Conservation (phyloP, 257 asterid genomes). For the Solanum stenotomum region DNA sequence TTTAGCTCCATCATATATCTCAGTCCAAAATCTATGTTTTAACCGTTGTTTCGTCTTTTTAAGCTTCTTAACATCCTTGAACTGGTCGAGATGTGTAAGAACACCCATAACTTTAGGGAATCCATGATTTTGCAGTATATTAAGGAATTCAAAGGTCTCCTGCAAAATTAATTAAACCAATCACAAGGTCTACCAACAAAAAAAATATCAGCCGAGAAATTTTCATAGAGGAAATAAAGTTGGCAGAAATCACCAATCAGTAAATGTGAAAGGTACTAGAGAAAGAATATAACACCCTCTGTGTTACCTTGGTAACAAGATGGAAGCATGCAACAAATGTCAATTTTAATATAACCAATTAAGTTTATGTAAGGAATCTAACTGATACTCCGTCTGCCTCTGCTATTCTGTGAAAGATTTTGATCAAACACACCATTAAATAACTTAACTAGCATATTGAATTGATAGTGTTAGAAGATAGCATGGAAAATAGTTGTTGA, state of each 20-base stretch:
- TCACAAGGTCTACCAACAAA: background rate
- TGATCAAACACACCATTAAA: background rate
- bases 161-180: conserved; percentile 15
- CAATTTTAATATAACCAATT: background rate
- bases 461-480: background rate
- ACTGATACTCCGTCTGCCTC: background rate
- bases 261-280: background rate
- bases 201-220: background rate
- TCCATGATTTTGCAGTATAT: conserved; percentile 94
- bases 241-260: background rate
- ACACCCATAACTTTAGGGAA: conserved; percentile 99
- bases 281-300: background rate
- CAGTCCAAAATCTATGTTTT: conserved; percentile 99
- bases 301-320: background rate
- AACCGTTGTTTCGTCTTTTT: conserved; percentile 86
- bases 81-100: conserved; percentile 93
- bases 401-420: background rate
- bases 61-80: conserved; percentile 93
- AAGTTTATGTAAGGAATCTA: background rate
- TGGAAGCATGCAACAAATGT: background rate
- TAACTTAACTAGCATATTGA: background rate
- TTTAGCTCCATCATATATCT: conserved; percentile 96
- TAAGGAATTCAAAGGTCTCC: conserved; percentile 98
- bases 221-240: background rate
- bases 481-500: background rate